These are phyloP conservation scores for rapeseed (Brassica napus) DNA, from an alignment of 345 rosid species.

Conservation along the genomic window Da-Ae NC_063448.1:14420001-14420500, in stretches of 20 bases:
- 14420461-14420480: conserved; percentile 36
- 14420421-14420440: conserved; percentile 32
- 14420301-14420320: neutral
- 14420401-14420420: conserved; percentile 25
- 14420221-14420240: neutral
- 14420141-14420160: neutral
- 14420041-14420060: too few relatives aligned
- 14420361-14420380: conserved; percentile 12
- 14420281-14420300: neutral
- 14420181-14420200: too few relatives aligned
- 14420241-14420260: neutral
- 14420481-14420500: conserved; percentile 31
- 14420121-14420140: conserved; percentile 11
- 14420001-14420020: too few relatives aligned
- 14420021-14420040: too few relatives aligned
- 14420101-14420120: conserved; percentile 24
- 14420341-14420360: conserved; percentile 26
- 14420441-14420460: conserved; percentile 37
- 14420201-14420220: too few relatives aligned
- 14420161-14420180: neutral
- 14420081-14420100: conserved; percentile 35
- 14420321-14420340: neutral
- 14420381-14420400: too few relatives aligned
- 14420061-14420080: conserved; percentile 3
- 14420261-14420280: neutral